Evolutionary conservation across 148 eudicot species (phyloP).

Genomic region (Rhododendron ferrugineum): DNA sequence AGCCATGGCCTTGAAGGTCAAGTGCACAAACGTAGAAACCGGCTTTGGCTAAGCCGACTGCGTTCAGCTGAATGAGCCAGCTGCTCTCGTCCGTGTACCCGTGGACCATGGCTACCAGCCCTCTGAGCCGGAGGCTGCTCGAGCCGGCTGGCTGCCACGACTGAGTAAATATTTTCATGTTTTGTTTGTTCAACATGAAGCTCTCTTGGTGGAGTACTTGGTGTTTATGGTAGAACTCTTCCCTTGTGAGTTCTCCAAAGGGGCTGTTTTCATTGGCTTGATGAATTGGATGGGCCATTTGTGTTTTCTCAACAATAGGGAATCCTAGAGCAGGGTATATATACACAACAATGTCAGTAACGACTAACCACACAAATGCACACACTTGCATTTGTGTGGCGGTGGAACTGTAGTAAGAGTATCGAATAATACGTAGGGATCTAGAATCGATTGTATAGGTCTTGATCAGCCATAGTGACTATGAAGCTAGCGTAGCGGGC

Average conservation of each 20-base stretch:
- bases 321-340: not conserved
- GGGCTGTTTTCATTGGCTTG: slow-evolving; percentile 41
- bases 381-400: too few species aligned
- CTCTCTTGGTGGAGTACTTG: slow-evolving; percentile 33
- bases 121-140: slow-evolving; percentile 7
- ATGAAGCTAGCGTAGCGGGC: not conserved
- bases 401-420: too few species aligned
- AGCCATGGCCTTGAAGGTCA: slow-evolving; percentile 50
- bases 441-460: too few species aligned
- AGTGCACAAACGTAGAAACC: slow-evolving; percentile 38
- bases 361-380: not conserved
- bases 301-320: not conserved
- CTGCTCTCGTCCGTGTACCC: slow-evolving; percentile 47
- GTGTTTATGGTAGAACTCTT: slow-evolving; percentile 39
- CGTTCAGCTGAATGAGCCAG: slow-evolving; percentile 41
- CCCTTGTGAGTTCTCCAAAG: slow-evolving; percentile 35
- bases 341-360: not conserved
- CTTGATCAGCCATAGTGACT: not conserved
- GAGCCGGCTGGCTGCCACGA: slow-evolving; percentile 27
- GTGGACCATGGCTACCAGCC: slow-evolving; percentile 35
- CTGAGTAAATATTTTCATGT: slow-evolving; percentile 38
- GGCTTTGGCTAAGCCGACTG: slow-evolving; percentile 33
- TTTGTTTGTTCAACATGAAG: slow-evolving; percentile 38
- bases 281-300: slow-evolving; percentile 41
- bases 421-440: too few species aligned